Evolutionary conservation across 176 grass and related monocot species (phyloP), one percentile per base, ranked within the genome.

Genomic region (Cenchrus fungigraminus): DNA sequence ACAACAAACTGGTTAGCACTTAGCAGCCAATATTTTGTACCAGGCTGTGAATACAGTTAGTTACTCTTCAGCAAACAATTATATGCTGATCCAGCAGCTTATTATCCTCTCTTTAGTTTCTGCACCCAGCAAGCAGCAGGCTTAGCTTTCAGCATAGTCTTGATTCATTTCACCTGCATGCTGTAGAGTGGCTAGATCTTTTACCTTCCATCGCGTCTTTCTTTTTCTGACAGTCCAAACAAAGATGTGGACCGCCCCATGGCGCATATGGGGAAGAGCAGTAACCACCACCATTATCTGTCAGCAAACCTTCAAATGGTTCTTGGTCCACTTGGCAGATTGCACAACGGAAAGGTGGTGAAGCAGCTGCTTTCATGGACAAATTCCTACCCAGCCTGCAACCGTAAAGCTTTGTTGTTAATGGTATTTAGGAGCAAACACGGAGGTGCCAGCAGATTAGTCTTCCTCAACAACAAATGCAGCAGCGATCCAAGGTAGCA

Each of bases 191-290:
- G 34, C 89, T 84, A 19, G 86, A 80, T 84, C 92, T 89, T 50
- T 99, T 99, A 77, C 97, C 97, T 81, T 99, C 97, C 97, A 99
- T 99, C 9, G 93, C 93, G 9, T 99, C 97, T 69, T 99, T 99
- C 94, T 99, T 99, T 82, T 89, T 96, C 79, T 88, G 89, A 90
- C 97, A 99, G 32, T 94, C 91, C 13, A 69, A 71, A 69, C 97
- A 99, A 56, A 99, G 94, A 83, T 92, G 92, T 51, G 97, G 97
- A 64, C 93, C 97, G 16, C 86, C 91, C 88, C 82, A 84, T 12
- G 83, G 86, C 8, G 63, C 77, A 1, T 65, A 95, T 55, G 88
- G 73, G 63, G 91, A 79, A 14, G 89, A 81, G 50, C 79, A 91
- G 68, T 45, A 85, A 54, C 84, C 70, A 47, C 79, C 84, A 52